phyloP scores from a whole-genome alignment of 2,329 filamentous ascomycete species.

The Myrmaecium sp. region DNA sequence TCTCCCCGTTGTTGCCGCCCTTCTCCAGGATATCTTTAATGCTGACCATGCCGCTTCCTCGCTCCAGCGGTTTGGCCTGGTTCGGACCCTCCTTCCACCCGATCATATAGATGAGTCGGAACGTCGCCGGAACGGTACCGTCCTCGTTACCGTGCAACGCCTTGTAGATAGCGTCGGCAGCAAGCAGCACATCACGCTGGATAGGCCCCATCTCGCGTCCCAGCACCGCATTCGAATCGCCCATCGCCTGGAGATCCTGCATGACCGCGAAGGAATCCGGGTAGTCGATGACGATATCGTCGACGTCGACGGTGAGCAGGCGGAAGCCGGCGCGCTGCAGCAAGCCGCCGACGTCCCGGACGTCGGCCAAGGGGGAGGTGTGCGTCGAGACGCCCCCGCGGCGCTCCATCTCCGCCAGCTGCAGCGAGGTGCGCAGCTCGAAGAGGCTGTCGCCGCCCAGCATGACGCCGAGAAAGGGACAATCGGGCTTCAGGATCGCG shows the following conservation, averaged over 20 bases:
- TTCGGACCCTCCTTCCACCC: constrained; percentile 79
- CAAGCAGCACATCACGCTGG: constrained; percentile 66
- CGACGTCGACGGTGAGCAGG: constrained; percentile 89
- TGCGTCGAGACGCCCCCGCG: constrained; percentile 83
- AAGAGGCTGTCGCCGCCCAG: constrained; percentile 87
- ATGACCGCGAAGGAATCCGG: constrained; percentile 81
- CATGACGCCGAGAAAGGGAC: constrained; percentile 90
- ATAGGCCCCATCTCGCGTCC: constrained; percentile 66
- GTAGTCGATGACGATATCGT: constrained; percentile 93
- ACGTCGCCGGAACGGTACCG: constrained; percentile 64
- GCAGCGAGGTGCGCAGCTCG: constrained; percentile 81
- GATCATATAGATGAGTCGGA: constrained; percentile 95
- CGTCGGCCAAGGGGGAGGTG: constrained; percentile 81
- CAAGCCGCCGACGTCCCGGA: constrained; percentile 76
- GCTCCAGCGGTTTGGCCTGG: constrained; percentile 61
- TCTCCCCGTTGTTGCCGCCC: constrained; percentile 27
- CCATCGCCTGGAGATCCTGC: constrained; percentile 91
- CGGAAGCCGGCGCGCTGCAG: constrained; percentile 81
- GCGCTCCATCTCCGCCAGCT: constrained; percentile 80
- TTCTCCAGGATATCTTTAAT: constrained; percentile 64
- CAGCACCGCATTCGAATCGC: constrained; percentile 77
- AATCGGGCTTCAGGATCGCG: constrained; percentile 71
- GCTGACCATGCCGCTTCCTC: constrained; percentile 75
- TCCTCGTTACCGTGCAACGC: constrained; percentile 62
- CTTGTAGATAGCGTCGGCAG: constrained; percentile 75